These are phyloP conservation scores for Cyclotella sp. DNA, from an alignment of 108 stramenopile genomes.

Conservation along the genomic window DNA sequence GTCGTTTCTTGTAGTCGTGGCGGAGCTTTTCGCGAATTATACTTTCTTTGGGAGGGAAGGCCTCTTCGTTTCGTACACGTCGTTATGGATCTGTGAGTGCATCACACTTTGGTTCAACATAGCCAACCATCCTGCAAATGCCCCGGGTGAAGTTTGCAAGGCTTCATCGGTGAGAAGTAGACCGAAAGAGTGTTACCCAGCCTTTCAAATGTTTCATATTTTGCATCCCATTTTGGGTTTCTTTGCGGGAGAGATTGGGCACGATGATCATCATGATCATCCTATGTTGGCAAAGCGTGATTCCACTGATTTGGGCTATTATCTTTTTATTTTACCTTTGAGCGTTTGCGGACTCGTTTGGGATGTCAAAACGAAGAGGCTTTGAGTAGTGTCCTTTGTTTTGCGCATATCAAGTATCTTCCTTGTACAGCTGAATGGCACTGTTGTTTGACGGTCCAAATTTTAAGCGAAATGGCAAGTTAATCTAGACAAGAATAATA, in stretches of 20 bases:
- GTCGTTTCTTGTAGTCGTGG: conserved; percentile 30
- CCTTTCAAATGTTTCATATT: conserved; percentile 44
- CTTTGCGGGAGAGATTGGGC: conserved; percentile 42
- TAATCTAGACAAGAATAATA: no score
- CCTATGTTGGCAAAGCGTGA: conserved; percentile 52
- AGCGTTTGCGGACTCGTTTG: conserved; percentile 47
- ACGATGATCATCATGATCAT: conserved; percentile 58
- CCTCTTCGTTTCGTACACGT: conserved; percentile 55
- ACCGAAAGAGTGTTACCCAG: conserved; percentile 40
- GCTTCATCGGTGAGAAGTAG: conserved; percentile 34
- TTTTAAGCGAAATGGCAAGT: no score
- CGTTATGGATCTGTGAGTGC: conserved; percentile 57
- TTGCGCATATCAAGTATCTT: no score
- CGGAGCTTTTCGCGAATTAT: conserved; percentile 38
- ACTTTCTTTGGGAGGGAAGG: conserved; percentile 42
- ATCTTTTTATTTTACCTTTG: conserved; percentile 48
- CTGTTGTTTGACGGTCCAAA: no score
- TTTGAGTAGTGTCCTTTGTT: neutral
- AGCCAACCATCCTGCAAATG: conserved; percentile 56
- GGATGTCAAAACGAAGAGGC: conserved; percentile 46
- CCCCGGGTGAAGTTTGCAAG: conserved; percentile 32
- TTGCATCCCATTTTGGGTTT: conserved; percentile 37
- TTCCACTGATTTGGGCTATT: conserved; percentile 45
- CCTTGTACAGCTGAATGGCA: no score
- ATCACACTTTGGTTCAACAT: conserved; percentile 68